phyloP scores from a whole-genome alignment of 441 rosid species.

The Omphalea diandra region DNA sequence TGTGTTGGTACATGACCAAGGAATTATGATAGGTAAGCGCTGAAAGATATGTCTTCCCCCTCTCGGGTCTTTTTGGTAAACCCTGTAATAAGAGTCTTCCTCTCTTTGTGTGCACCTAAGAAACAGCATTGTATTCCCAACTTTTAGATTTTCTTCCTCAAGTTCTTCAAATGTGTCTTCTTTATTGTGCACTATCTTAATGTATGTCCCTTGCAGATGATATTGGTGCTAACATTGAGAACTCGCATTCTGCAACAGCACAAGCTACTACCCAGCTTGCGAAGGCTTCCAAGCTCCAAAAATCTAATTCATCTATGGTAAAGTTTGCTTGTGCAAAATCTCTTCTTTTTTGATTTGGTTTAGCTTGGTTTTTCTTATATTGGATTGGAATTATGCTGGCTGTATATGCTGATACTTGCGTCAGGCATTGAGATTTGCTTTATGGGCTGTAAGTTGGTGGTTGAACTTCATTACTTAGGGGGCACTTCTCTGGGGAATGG shows the following conservation, averaged over 20 bases:
- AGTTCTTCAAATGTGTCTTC: conserved; percentile 1
- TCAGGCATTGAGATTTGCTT: neutral
- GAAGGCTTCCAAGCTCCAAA: conserved; percentile 60
- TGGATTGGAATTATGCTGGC: neutral
- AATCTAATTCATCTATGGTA: conserved; percentile 86
- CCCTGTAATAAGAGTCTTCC: too few species aligned
- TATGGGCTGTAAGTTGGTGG: neutral
- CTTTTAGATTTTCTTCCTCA: neutral
- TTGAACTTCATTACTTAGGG: neutral
- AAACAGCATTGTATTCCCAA: neutral
- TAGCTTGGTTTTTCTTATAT: neutral
- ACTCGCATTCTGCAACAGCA: conserved; percentile 48
- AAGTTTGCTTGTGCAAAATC: conserved; percentile 14
- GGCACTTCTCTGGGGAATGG: neutral
- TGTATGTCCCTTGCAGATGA: conserved; percentile 47
- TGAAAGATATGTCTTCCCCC: too few species aligned
- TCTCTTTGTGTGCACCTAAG: too few species aligned
- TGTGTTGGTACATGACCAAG: conserved; percentile 89
- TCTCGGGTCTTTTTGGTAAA: too few species aligned
- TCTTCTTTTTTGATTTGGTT: neutral
- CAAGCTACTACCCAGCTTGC: conserved; percentile 57
- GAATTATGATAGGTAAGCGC: conserved; percentile 82
- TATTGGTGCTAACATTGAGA: conserved; percentile 51
- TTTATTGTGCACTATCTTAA: neutral
- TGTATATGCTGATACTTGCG: too few species aligned